Base-by-base conservation (phyloP, 192 early-diverging fungal species). In the Backusella psychrophila region DNA sequence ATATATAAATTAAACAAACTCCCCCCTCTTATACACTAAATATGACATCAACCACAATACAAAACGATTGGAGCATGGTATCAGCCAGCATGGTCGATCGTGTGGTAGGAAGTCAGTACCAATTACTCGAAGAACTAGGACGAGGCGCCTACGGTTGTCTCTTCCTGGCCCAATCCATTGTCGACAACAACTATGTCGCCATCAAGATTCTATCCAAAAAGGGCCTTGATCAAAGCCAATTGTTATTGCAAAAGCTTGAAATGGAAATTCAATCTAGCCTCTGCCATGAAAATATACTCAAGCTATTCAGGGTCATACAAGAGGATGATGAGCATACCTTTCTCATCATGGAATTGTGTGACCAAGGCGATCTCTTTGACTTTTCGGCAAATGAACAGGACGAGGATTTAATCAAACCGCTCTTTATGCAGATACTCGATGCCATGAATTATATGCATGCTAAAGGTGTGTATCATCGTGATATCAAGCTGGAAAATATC, bases 401-500 rank as follows among this genome's bases (percentile, higher is more conserved):
- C 72, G 80, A 77, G 12, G 84, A 87, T 21, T 80, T 92, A 70
- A 84, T 90, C 56, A 86, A 89, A 9, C 44, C 67, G 17, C 83
- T 96, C 17, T 97, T 97, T 81, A 75, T 86, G 14, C 94, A 96
- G 80, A 91, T 96, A 66, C 86, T 93, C 14, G 87, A 91, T 35
- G 94, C 96, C 14, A 80, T 98, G 19, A 84, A 86, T 31, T 90
- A 96, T 85, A 91, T 92, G 80, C 97, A 99, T 77, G 67, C 74
- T 5, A 77, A 91, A 66, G 92, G 92, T n/a, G 89, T 96, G 56
- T 96, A 94, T 82, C 97, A 99, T 77, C 91, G 97, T 65, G 97
- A 99, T 78, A 85, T 99, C 73, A 99, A 93, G 86, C 94, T 95
- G n/a, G 97, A 98, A 82, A 98, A 98, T 76, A 89, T 95, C 44